Percentiles rank a stretch among this genome's conserved stretches.
These are phyloP conservation scores for Discostella stelligera DNA, from an alignment of 352 stramenopile genomes.

Conservation along the genomic window DNA sequence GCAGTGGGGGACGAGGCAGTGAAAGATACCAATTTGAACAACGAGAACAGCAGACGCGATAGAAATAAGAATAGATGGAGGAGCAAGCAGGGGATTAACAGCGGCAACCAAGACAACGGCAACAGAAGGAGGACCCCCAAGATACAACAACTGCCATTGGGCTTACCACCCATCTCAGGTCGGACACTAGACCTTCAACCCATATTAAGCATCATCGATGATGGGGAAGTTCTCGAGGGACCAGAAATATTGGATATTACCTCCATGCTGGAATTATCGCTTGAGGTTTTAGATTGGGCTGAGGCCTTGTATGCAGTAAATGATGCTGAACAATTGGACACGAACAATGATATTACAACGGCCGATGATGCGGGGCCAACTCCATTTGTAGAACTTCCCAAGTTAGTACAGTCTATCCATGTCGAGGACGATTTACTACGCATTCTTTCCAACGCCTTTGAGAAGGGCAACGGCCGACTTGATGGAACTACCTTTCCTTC, in stretches of 20 bases:
- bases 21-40: no score
- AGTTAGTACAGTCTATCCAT: constrained; percentile 49
- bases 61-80: no score
- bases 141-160: constrained; percentile 11
- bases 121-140: no score
- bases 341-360: constrained; percentile 1
- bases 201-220: constrained; percentile 55
- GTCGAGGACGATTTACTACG: constrained; percentile 58
- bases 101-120: no score
- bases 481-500: constrained; percentile 63
- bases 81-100: no score
- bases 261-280: constrained; percentile 50
- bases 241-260: constrained; percentile 65
- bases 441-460: constrained; percentile 66
- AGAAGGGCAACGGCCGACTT: constrained; percentile 52
- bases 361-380: constrained; percentile 10
- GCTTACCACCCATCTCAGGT: constrained; percentile 40
- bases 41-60: no score
- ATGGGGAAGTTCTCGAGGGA: constrained; percentile 58
- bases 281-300: constrained; percentile 62
- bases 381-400: constrained; percentile 61
- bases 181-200: constrained; percentile 56
- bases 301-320: constrained; percentile 37
- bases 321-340: constrained; percentile 26
- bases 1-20: constrained; percentile 16